Conservation (phyloP, 148 eudicot species). For the Amaranthus hypochondriacus region DNA sequence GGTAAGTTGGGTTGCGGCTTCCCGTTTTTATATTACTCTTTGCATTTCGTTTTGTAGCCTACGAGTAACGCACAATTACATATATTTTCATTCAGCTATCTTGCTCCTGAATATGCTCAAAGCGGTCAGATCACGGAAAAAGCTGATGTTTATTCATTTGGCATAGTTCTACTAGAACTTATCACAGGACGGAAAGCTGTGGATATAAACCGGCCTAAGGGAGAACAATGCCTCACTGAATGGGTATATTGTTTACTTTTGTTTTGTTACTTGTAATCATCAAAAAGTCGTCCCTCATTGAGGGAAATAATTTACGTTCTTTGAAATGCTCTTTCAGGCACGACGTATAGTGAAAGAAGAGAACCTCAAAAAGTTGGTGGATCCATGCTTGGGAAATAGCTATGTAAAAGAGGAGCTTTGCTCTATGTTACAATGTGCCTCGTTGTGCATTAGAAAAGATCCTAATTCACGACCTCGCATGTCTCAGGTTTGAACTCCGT, state of each 20-base stretch:
- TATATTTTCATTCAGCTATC: conserved; percentile 38
- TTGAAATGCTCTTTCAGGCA: conserved; percentile 42
- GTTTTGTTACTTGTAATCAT: not conserved
- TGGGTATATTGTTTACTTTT: conserved; percentile 46
- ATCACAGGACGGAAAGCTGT: conserved; percentile 85
- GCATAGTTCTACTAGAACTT: conserved; percentile 73
- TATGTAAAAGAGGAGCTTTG: conserved; percentile 60
- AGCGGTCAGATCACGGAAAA: conserved; percentile 87
- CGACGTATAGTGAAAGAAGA: conserved; percentile 61
- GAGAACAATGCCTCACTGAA: conserved; percentile 76
- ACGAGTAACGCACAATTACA: not conserved
- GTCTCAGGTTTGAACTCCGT: conserved; percentile 64
- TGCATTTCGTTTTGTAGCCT: not conserved
- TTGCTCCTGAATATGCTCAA: conserved; percentile 96
- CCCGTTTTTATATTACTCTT: not conserved
- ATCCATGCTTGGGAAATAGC: conserved; percentile 45
- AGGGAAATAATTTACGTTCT: not conserved
- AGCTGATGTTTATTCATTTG: conserved; percentile 89
- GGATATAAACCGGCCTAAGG: conserved; percentile 75
- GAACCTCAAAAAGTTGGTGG: conserved; percentile 52
- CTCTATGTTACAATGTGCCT: conserved; percentile 68
- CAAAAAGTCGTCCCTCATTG: not conserved
- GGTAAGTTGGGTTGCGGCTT: conserved; percentile 34
- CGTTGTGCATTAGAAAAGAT: conserved; percentile 68
- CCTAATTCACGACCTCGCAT: conserved; percentile 86